Base-by-base conservation (phyloP, 495 filamentous ascomycete species). In the Viridothelium virens region DNA sequence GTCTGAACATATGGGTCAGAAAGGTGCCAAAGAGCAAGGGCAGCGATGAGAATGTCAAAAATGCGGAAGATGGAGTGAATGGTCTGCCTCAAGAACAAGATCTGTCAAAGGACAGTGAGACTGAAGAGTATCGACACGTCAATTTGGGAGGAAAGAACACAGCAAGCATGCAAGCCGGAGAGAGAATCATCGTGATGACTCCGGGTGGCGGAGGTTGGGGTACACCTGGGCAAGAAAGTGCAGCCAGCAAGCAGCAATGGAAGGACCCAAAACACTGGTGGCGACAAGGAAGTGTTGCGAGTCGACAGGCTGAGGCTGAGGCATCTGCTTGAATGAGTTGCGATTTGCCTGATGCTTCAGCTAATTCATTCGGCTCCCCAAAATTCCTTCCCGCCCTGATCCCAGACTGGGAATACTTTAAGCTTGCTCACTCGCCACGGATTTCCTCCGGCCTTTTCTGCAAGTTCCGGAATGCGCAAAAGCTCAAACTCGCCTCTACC, bases 91-190 rank as follows among this genome's bases (percentile, higher is more conserved):
- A 50, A 18, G 46, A 66, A 14, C 38, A 68, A n/a, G 61, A 71
- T 33, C 33, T 38, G 37, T 69, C 9, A 1, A 68, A 44, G 11
- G 38, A 36, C n/a, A 63, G 36, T 5, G 75, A 74, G 25, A 72
- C 73, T 48, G 81, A 84, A 66, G 87, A 88, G 70, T 85, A 88
- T 71, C 79, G 90, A 50, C 79, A 78, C 38, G 89, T 97, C 68
- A 96, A 92, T 72, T 75, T 97, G 56, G 94, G 93, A 0, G 92
- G 87, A 9, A 98, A 98, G 83, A 97, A 97, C 74, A 96, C 91
- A 16, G 92, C 93, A 34, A 81, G 83, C 10, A 95, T 97, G 86
- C 80, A 87, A 70, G 80, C 85, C 0, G 93, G 94, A 33, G 94
- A 98, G 74, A 83, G 92, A 9, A 91, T 98, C 68, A 88, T 97